These are phyloP conservation scores for Mucor circinelloides DNA, from an alignment of 371 early-diverging fungal genomes.

Conservation along the genomic window DNA sequence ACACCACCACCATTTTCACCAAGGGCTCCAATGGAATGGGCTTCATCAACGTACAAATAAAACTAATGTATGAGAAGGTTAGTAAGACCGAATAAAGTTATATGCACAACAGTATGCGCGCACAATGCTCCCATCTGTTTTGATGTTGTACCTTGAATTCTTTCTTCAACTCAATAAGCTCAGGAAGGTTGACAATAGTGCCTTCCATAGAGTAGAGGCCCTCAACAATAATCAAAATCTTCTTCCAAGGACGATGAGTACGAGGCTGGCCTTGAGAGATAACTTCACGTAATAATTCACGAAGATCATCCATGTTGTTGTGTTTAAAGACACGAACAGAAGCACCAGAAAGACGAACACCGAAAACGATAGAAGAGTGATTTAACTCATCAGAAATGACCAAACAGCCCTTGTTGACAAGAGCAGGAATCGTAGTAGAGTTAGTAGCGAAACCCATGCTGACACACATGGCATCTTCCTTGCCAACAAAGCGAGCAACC, in stretches of 20 bases:
- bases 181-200: conserved; percentile 88
- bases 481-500: conserved; percentile 95
- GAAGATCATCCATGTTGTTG: conserved; percentile 86
- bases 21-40: conserved; percentile 99
- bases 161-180: conserved; percentile 89
- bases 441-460: conserved; percentile 99
- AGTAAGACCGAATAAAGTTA: neutral
- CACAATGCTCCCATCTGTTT: neutral
- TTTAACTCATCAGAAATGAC: conserved; percentile 98
- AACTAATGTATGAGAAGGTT: conserved; percentile 49
- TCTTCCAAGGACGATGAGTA: conserved; percentile 99
- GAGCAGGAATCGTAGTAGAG: conserved; percentile 93
- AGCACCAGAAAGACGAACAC: conserved; percentile 95
- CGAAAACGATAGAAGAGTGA: conserved; percentile 97
- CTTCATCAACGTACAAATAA: conserved; percentile 99
- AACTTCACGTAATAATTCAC: conserved; percentile 83
- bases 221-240: conserved; percentile 98
- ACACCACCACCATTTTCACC: conserved; percentile 93
- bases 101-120: neutral
- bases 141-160: conserved; percentile 81
- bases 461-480: conserved; percentile 93
- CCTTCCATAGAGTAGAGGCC: conserved; percentile 99
- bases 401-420: conserved; percentile 89
- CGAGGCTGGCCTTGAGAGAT: conserved; percentile 99
- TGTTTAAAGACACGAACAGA: conserved; percentile 97